Evolutionary conservation across 176 grass and related monocot genomes (phyloP).

Genomic region (Panicum miliaceum): DNA sequence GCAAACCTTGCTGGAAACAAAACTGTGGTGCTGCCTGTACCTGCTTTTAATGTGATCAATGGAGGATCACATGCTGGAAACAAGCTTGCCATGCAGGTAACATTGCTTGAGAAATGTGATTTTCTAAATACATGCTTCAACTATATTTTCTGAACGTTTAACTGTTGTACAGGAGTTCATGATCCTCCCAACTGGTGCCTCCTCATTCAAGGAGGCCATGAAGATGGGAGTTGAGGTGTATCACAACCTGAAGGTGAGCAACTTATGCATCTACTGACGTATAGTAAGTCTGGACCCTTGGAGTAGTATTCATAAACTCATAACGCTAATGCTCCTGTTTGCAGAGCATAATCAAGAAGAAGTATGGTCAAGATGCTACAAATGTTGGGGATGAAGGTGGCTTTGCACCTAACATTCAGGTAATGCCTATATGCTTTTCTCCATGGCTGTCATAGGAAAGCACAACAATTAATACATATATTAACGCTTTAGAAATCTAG

Average conservation of each 20-base stretch:
- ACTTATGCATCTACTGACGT: background rate
- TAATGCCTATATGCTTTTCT: background rate
- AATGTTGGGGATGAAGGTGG: conserved; percentile 99
- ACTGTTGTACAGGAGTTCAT: conserved; percentile 77
- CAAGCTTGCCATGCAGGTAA: conserved; percentile 97
- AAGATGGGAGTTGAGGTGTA: conserved; percentile 49
- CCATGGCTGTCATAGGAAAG: background rate
- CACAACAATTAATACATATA: conserved; percentile 19
- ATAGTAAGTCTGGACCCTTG: background rate
- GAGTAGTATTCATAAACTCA: background rate
- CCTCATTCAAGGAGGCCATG: too few relatives aligned
- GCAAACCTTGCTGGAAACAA: conserved; percentile 96
- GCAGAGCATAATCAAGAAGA: conserved; percentile 86
- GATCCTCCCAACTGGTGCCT: conserved; percentile 51
- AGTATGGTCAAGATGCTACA: conserved; percentile 96
- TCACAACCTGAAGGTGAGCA: conserved; percentile 80
- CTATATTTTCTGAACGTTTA: background rate
- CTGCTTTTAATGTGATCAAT: conserved; percentile 98
- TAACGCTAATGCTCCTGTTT: conserved; percentile 11
- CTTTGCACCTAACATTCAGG: conserved; percentile 99
- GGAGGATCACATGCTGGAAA: conserved; percentile 97
- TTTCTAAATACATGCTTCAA: background rate
- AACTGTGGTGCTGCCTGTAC: conserved; percentile 78
- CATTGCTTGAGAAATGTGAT: background rate
- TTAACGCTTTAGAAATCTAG: background rate